Percentiles rank a stretch among this genome's conserved stretches.
Conservation (phyloP, 2,329 filamentous ascomycete genomes). For the Talaromyces marneffei region DNA sequence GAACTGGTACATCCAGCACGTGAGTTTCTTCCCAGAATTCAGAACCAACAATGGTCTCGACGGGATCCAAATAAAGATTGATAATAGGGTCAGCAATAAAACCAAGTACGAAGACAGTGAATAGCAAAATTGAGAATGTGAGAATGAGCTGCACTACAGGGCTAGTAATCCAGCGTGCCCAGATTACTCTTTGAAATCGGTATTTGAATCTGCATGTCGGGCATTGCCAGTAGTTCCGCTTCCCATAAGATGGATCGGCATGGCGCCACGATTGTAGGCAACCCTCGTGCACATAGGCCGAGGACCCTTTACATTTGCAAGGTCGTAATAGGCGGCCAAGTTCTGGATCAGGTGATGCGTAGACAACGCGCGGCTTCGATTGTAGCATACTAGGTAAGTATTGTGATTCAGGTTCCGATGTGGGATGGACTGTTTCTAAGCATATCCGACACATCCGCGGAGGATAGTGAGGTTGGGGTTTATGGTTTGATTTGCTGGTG, state of each 20-base stretch:
- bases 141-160: conserved; percentile 61
- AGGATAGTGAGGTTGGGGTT: conserved; percentile 52
- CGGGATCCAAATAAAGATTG: conserved; percentile 77
- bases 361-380: conserved; percentile 54
- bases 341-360: conserved; percentile 67
- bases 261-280: conserved; percentile 80
- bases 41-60: conserved; percentile 54
- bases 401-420: conserved; percentile 51
- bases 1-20: conserved; percentile 29
- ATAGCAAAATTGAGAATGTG: conserved; percentile 65
- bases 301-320: conserved; percentile 88
- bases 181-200: conserved; percentile 68
- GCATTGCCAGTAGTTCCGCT: conserved; percentile 76
- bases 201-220: conserved; percentile 84
- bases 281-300: conserved; percentile 88
- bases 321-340: conserved; percentile 77
- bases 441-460: conserved; percentile 84
- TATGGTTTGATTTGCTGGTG: conserved; percentile 15
- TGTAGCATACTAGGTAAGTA: conserved; percentile 53
- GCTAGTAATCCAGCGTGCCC: conserved; percentile 65
- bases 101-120: conserved; percentile 73
- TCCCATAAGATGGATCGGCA: conserved; percentile 58
- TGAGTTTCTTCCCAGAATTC: conserved; percentile 33
- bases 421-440: conserved; percentile 63
- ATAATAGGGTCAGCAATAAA: conserved; percentile 92